Evolutionary conservation across 805 yeast genomes (phyloP), one percentile per base, ranked within the genome.

Genomic region (Jamesozyma gamospora): DNA sequence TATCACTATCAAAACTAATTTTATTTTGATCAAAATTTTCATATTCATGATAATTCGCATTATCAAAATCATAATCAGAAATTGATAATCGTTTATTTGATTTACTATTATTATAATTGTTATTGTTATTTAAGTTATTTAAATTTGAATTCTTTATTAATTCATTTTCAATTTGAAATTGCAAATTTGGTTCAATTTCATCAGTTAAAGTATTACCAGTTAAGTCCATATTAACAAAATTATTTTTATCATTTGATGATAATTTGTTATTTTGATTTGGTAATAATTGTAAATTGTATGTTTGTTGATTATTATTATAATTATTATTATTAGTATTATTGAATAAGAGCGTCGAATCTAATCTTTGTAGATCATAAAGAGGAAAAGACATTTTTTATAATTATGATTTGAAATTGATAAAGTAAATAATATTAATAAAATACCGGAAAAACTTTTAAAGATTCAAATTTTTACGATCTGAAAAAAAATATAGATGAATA

Each of bases 131-230:
- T 7, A 21, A 21, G n/a, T 15, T 36, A 10, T 14, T 38, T 32
- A 28, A 15, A 31, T 5, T 6, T n/a, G n/a, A n/a, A n/a, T n/a
- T n/a, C n/a, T n/a, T n/a, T 8, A 21, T 21, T 14, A 35, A 13
- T 19, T 35, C 38, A 29, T 35, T 35, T 19, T 35, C 38, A 12
- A 28, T 28, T n/a, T 35, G 33, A 11, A 26, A 11, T 3, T 30
- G 30, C 28, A 36, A 27, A 13, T 24, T 15, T 14, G 15, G 32
- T 7, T 34, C 40, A 5, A 40, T 36, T 8, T 45, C 48, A 11
- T 49, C 46, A 13, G 46, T 48, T 41, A 57, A 39, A 4, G 62
- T 57, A 34, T 55, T 57, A 27, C 62, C 62, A 3, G 62, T 57
- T 24, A 56, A 42, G 40, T 56, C 55, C 41, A 55, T 53, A 15